phyloP scores from a whole-genome alignment of 2,329 filamentous ascomycete species.

The Sphaerulina populicola region DNA sequence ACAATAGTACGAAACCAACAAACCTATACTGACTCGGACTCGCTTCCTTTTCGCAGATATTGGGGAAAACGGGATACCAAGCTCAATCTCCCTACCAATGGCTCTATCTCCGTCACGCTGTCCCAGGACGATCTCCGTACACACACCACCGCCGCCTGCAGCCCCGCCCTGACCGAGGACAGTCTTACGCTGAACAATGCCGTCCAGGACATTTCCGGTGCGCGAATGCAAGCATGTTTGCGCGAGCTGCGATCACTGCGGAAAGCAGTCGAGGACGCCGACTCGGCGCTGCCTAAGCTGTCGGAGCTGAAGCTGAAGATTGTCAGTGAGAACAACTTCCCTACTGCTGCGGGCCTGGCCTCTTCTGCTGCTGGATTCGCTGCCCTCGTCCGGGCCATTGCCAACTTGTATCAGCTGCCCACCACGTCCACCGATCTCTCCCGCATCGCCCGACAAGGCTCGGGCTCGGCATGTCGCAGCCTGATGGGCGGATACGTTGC shows the following conservation, averaged over 20 bases:
- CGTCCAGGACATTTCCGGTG: slow-evolving; percentile 73
- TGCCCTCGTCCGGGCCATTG: slow-evolving; percentile 70
- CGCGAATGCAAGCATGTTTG: slow-evolving; percentile 91
- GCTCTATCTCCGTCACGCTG: slow-evolving; percentile 91
- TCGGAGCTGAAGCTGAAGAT: slow-evolving; percentile 69
- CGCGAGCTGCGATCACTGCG: slow-evolving; percentile 73
- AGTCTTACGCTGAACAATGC: slow-evolving; percentile 76
- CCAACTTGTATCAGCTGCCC: slow-evolving; percentile 81
- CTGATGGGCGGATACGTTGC: slow-evolving; percentile 94
- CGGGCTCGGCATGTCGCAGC: slow-evolving; percentile 85
- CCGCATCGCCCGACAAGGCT: slow-evolving; percentile 84
- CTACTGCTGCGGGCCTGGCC: slow-evolving; percentile 82
- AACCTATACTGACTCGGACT: neutral
- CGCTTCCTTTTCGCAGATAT: slow-evolving; percentile 47
- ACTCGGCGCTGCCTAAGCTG: slow-evolving; percentile 72
- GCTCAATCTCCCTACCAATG: slow-evolving; percentile 88
- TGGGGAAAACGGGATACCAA: slow-evolving; percentile 95
- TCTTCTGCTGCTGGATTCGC: slow-evolving; percentile 58
- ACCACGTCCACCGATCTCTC: slow-evolving; percentile 69
- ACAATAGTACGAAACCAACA: slow-evolving; percentile 18
- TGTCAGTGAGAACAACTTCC: slow-evolving; percentile 97
- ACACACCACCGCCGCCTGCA: slow-evolving; percentile 91
- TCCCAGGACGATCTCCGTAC: slow-evolving; percentile 90
- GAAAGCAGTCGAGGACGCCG: slow-evolving; percentile 60
- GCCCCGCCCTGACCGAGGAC: slow-evolving; percentile 59